These are phyloP conservation scores for Chloranthus sessilifolius DNA, from an alignment of 164 flowering plant species.

Conservation along the genomic window DNA sequence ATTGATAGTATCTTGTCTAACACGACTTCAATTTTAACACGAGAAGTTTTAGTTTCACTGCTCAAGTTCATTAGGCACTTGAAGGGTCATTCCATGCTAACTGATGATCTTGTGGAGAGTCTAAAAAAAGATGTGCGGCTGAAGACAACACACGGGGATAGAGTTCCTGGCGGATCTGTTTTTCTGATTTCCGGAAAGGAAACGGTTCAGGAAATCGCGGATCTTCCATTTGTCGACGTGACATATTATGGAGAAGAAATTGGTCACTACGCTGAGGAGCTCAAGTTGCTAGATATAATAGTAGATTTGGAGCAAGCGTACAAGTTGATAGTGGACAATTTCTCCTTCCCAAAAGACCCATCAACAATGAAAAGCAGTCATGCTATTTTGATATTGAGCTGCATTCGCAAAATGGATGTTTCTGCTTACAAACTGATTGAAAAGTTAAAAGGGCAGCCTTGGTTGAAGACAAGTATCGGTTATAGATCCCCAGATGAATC, in stretches of 20 bases:
- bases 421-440: constrained; percentile 12
- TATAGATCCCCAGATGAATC: constrained; percentile 13
- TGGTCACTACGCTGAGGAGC: constrained; percentile 30
- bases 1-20: constrained; percentile 44
- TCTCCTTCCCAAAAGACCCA: background rate
- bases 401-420: background rate
- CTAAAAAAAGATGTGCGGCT: constrained; percentile 37
- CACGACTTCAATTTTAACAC: constrained; percentile 24
- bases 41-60: constrained; percentile 30
- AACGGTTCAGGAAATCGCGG: constrained; percentile 32
- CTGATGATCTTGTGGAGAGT: constrained; percentile 28
- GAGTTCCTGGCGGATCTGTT: constrained; percentile 38
- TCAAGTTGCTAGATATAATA: constrained; percentile 44
- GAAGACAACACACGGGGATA: constrained; percentile 32
- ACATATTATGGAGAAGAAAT: constrained; percentile 41
- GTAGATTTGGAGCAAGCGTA: constrained; percentile 26
- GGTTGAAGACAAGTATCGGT: constrained; percentile 40
- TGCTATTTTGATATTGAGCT: background rate
- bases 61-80: constrained; percentile 40
- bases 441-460: constrained; percentile 18
- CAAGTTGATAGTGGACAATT: constrained; percentile 21
- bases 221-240: constrained; percentile 43
- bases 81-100: constrained; percentile 23
- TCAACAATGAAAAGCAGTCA: background rate
- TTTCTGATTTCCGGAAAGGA: constrained; percentile 29